phyloP scores from a whole-genome alignment of 768 basidiomycete species.

The Macrolepiota albuminosa region DNA sequence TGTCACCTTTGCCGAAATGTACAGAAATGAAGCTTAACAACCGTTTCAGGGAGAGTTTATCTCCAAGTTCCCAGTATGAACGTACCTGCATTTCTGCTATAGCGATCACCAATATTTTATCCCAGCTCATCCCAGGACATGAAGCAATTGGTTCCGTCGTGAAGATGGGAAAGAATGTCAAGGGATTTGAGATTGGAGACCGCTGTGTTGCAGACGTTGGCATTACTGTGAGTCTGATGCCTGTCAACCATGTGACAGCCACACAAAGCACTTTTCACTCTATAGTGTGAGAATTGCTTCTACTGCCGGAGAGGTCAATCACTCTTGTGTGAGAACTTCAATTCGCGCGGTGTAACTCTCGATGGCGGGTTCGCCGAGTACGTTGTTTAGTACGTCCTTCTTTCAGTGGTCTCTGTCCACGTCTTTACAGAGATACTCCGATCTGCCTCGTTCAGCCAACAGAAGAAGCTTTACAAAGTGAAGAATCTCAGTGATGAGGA shows the following conservation, averaged over 20 bases:
- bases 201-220: conserved; percentile 82
- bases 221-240: conserved; percentile 42
- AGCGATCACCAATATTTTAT: not conserved
- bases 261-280: conserved; percentile 1
- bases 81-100: not conserved
- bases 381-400: conserved; percentile 62
- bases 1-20: conserved; percentile 4
- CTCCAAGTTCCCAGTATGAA: conserved; percentile 48
- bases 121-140: conserved; percentile 66
- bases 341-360: conserved; percentile 71
- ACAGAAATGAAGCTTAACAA: not conserved
- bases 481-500: conserved; percentile 85
- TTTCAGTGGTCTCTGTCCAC: not conserved
- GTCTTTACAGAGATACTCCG: not conserved
- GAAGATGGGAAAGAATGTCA: conserved; percentile 75
- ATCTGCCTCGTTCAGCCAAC: conserved; percentile 21
- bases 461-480: conserved; percentile 83
- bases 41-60: conserved; percentile 50
- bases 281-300: conserved; percentile 79
- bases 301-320: conserved; percentile 83
- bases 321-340: conserved; percentile 82
- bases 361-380: conserved; percentile 91
- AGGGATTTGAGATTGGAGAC: conserved; percentile 72
- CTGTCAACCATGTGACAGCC: conserved; percentile 1
- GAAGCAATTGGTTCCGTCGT: conserved; percentile 72